Evolutionary conservation across 2,329 filamentous ascomycete genomes (phyloP).

Genomic region (Claviceps fusiformis): DNA sequence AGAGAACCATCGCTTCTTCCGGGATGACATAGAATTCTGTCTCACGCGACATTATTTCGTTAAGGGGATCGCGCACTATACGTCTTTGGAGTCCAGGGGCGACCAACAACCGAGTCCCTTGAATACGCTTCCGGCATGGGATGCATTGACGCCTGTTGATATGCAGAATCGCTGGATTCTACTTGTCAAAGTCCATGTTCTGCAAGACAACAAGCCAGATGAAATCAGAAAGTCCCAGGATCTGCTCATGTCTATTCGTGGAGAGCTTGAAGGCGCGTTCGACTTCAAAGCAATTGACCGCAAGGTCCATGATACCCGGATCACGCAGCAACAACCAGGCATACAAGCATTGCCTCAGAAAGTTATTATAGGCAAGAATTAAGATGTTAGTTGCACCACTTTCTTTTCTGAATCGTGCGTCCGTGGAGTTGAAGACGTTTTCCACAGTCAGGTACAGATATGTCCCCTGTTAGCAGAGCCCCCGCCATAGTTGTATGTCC

Average conservation of each 20-base stretch:
- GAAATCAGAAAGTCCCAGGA: constrained; percentile 41
- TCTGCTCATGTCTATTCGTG: constrained; percentile 31
- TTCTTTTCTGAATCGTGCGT: not conserved
- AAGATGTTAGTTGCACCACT: not conserved
- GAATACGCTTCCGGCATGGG: constrained; percentile 30
- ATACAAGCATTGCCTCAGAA: constrained; percentile 26
- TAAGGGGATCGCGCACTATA: constrained; percentile 18
- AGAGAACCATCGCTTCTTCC: constrained; percentile 39
- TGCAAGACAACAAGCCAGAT: constrained; percentile 43
- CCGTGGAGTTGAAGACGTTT: too few species aligned
- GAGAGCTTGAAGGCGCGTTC: constrained; percentile 37
- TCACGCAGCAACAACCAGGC: constrained; percentile 23
- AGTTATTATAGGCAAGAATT: constrained; percentile 21
- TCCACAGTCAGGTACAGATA: too few species aligned
- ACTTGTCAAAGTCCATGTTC: constrained; percentile 37
- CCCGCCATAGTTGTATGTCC: too few species aligned
- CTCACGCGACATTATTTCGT: constrained; percentile 34
- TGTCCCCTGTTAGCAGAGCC: too few species aligned
- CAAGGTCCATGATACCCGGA: constrained; percentile 38
- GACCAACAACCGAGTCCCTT: constrained; percentile 9
- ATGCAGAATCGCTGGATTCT: constrained; percentile 40
- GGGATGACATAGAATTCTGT: constrained; percentile 40
- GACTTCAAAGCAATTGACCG: constrained; percentile 39
- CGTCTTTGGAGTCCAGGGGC: constrained; percentile 17
- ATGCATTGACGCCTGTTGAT: constrained; percentile 33